Conservation (phyloP, 345 rosid species). For the Abelmoschus esculentus region DNA sequence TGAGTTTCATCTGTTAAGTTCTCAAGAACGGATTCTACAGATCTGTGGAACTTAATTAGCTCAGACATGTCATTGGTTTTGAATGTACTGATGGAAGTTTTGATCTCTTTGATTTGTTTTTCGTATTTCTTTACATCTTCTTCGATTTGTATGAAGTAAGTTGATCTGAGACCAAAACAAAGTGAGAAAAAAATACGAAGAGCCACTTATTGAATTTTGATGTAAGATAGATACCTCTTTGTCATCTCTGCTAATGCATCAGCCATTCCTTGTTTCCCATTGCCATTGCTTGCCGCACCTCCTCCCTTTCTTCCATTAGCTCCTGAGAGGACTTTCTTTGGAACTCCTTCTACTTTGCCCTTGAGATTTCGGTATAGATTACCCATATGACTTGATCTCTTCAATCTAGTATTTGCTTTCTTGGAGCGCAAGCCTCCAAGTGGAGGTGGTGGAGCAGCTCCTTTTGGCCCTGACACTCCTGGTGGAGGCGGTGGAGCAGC, state of each 20-base stretch:
- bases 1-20: constrained; percentile 85
- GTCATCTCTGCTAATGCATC: constrained; percentile 97
- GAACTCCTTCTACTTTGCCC: constrained; percentile 75
- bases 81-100: constrained; percentile 45
- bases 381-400: constrained; percentile 77
- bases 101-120: constrained; percentile 48
- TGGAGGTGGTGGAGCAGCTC: constrained; percentile 64
- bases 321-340: constrained; percentile 25
- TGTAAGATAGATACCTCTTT: constrained; percentile 36
- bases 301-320: constrained; percentile 28
- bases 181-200: neutral
- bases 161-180: constrained; percentile 42
- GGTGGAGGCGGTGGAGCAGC: no score
- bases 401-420: constrained; percentile 62
- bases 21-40: constrained; percentile 78
- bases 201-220: neutral
- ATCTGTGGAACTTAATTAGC: constrained; percentile 57
- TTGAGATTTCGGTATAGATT: constrained; percentile 70
- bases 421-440: constrained; percentile 53
- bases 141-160: constrained; percentile 92
- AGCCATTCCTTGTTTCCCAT: constrained; percentile 93
- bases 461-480: constrained; percentile 15
- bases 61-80: constrained; percentile 71
- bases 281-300: constrained; percentile 8
- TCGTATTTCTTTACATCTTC: constrained; percentile 65